Evolutionary conservation across 2,329 filamentous ascomycete genomes (phyloP).

Genomic region (Exserohilum rostratum): DNA sequence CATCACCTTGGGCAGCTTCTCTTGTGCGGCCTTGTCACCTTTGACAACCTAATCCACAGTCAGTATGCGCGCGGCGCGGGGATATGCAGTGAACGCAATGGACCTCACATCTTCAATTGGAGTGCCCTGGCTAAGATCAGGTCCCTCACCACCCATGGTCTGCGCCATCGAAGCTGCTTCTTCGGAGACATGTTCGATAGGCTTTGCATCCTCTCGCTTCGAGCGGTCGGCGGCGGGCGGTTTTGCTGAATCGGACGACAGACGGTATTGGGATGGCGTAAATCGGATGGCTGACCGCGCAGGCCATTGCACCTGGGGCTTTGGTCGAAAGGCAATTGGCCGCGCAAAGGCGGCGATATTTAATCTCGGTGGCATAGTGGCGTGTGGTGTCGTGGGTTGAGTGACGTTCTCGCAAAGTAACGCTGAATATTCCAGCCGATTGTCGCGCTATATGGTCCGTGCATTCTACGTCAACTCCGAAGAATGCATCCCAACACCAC

Average conservation of each 20-base stretch:
- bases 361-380: conserved; percentile 49
- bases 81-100: neutral
- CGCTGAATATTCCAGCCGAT: conserved; percentile 19
- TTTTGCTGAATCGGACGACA: conserved; percentile 41
- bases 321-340: conserved; percentile 42
- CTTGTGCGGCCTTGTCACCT: conserved; percentile 65
- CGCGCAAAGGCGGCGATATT: conserved; percentile 39
- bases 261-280: conserved; percentile 36
- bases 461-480: conserved; percentile 12
- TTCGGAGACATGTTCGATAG: conserved; percentile 66
- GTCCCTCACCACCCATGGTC: conserved; percentile 62
- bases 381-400: conserved; percentile 20
- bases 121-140: conserved; percentile 69
- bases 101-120: conserved; percentile 66
- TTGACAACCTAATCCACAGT: conserved; percentile 61
- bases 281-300: conserved; percentile 27
- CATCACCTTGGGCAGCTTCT: conserved; percentile 71
- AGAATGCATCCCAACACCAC: neutral
- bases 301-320: conserved; percentile 38
- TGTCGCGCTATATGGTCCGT: conserved; percentile 25
- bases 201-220: conserved; percentile 41
- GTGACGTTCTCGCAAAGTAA: conserved; percentile 25
- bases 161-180: conserved; percentile 67
- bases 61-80: conserved; percentile 11
- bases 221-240: conserved; percentile 38